Conservation (phyloP, 2,329 filamentous ascomycete genomes). For the Verticillium nubilum region DNA sequence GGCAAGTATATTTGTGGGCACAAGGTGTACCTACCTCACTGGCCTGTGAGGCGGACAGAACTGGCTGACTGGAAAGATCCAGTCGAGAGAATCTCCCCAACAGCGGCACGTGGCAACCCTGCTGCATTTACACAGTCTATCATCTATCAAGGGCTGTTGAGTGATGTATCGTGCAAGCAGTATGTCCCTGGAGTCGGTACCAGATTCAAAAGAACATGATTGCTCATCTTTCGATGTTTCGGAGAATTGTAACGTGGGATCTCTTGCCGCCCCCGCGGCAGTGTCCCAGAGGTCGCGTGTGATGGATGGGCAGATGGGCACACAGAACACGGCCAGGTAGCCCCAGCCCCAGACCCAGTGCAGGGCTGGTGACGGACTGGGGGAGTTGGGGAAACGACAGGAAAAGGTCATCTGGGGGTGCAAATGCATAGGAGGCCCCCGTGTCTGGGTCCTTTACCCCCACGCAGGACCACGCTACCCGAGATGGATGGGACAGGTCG, state of each 20-base stretch:
- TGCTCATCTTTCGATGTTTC: not conserved
- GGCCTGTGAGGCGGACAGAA: not conserved
- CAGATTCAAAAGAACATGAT: not conserved
- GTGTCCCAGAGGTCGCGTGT: not conserved
- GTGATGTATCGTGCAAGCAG: not conserved
- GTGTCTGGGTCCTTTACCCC: not conserved
- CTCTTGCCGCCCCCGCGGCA: not conserved
- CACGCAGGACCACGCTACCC: not conserved
- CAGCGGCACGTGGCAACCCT: not conserved
- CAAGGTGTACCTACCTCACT: not conserved
- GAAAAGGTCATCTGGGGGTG: not conserved
- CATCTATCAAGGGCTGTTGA: not conserved
- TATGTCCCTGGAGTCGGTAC: not conserved
- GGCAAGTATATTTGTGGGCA: not conserved
- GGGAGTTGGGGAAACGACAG: not conserved
- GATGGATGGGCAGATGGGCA: not conserved
- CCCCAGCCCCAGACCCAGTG: not conserved
- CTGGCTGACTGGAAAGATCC: not conserved
- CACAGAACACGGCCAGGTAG: not conserved
- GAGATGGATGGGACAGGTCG: not conserved
- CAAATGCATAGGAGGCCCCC: not conserved
- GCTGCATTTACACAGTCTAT: not conserved
- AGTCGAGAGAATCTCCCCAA: not conserved
- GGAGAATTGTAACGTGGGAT: not conserved
- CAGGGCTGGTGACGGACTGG: not conserved